A percentile compares a stretch with the other conserved stretches of the same genome.
Conservation (phyloP, 1,284 basidiomycete genomes). For the Trametes polyzona region DNA sequence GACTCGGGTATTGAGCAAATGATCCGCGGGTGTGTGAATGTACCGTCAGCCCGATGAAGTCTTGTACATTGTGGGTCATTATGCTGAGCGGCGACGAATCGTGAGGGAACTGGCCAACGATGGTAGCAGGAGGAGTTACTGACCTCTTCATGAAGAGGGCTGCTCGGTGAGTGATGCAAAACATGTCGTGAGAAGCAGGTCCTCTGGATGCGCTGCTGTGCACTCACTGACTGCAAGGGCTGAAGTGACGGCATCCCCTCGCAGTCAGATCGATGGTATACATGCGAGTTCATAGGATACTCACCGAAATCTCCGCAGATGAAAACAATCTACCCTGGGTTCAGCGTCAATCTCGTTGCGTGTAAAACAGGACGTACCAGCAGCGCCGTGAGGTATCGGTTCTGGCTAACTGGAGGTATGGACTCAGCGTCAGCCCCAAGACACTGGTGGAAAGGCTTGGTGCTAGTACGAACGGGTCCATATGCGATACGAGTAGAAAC, state of each 20-base stretch:
- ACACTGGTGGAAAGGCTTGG: neutral
- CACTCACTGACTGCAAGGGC: slow-evolving; percentile 17
- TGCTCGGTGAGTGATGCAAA: neutral
- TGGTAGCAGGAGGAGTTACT: neutral
- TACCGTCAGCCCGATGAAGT: slow-evolving; percentile 6
- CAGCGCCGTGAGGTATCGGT: neutral
- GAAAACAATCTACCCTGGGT: slow-evolving; percentile 3
- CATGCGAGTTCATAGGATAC: too few species aligned
- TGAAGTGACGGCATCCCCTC: neutral
- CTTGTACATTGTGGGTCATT: slow-evolving; percentile 6
- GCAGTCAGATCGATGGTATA: too few species aligned
- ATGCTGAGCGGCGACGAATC: neutral
- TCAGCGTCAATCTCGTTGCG: neutral
- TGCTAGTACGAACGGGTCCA: slow-evolving; percentile 16
- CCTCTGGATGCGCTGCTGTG: too few species aligned
- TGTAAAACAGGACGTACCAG: slow-evolving; percentile 2
- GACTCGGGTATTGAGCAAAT: too few species aligned
- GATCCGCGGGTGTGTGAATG: too few species aligned
- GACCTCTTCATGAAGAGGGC: slow-evolving; percentile 21
- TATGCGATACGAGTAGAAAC: slow-evolving; percentile 23
- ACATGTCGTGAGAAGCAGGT: neutral
- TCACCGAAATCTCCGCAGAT: slow-evolving; percentile 15
- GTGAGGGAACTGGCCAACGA: neutral
- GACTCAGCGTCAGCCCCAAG: too few species aligned
- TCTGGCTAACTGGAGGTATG: slow-evolving; percentile 15